These are phyloP conservation scores for Geotrichum australiense DNA, from an alignment of 1,139 yeast genomes.

Conservation along the genomic window DNA sequence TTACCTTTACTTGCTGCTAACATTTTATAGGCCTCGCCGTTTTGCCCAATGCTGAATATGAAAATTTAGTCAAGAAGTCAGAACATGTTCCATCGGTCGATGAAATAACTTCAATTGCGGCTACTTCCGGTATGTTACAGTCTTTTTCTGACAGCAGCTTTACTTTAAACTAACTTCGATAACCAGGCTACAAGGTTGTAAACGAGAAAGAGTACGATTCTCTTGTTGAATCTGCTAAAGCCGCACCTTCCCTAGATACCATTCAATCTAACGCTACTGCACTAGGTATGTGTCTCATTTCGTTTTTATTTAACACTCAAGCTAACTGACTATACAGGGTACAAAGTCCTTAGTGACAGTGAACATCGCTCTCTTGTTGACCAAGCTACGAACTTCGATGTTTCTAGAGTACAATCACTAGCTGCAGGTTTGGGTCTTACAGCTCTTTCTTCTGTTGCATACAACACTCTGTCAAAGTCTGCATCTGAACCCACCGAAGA, in stretches of 20 bases:
- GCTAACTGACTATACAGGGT: slow-evolving; percentile 1
- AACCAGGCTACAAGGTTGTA: slow-evolving; percentile 29
- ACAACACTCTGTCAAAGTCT: slow-evolving; percentile 9
- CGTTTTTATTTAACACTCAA: neutral
- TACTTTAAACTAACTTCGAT: slow-evolving; percentile 5
- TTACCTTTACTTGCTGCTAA: neutral
- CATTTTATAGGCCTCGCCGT: slow-evolving; percentile 15
- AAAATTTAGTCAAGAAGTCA: slow-evolving; percentile 22
- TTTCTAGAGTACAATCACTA: slow-evolving; percentile 12
- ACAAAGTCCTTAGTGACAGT: slow-evolving; percentile 4
- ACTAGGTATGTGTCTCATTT: slow-evolving; percentile 22
- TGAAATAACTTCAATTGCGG: slow-evolving; percentile 17
- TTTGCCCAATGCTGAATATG: slow-evolving; percentile 37
- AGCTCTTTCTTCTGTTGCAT: slow-evolving; percentile 23
- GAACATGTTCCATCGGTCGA: slow-evolving; percentile 21
- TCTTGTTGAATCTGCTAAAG: slow-evolving; percentile 19
- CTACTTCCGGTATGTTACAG: slow-evolving; percentile 6
- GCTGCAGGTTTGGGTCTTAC: slow-evolving; percentile 30
- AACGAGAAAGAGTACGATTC: slow-evolving; percentile 29
- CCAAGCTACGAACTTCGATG: slow-evolving; percentile 11
- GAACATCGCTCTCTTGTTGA: slow-evolving; percentile 11
- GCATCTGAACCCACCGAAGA: slow-evolving; percentile 18
- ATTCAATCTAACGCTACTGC: slow-evolving; percentile 35
- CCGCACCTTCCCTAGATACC: slow-evolving; percentile 17
- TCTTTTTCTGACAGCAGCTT: neutral